These are phyloP conservation scores for Fusarium duplospermum DNA, from an alignment of 2,329 filamentous ascomycete genomes.

Conservation along the genomic window DNA sequence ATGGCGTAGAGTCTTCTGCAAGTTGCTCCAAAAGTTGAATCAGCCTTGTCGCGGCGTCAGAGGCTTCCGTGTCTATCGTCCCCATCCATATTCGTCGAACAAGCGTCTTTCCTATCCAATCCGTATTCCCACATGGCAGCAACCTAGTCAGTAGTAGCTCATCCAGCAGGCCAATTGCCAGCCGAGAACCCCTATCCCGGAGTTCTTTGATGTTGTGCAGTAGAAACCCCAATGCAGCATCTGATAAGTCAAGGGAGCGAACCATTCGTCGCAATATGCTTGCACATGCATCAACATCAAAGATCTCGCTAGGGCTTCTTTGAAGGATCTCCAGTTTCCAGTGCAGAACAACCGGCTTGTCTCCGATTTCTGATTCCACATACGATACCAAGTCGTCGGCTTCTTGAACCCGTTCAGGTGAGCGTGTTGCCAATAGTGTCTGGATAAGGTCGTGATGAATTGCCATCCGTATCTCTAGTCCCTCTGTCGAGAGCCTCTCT, in stretches of 20 bases:
- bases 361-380: constrained; percentile 72
- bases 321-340: constrained; percentile 76
- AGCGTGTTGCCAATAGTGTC: constrained; percentile 61
- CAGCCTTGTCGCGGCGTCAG: constrained; percentile 37
- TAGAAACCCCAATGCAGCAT: constrained; percentile 73
- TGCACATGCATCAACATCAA: constrained; percentile 61
- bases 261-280: constrained; percentile 72
- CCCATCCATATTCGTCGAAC: constrained; percentile 76
- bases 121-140: constrained; percentile 57
- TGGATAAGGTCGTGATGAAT: constrained; percentile 74
- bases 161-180: constrained; percentile 67
- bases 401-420: constrained; percentile 57
- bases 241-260: constrained; percentile 67
- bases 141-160: constrained; percentile 72
- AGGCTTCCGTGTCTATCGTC: constrained; percentile 57
- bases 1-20: constrained; percentile 53
- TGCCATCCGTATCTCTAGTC: constrained; percentile 72
- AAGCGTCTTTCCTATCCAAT: constrained; percentile 76
- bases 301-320: constrained; percentile 57
- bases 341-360: constrained; percentile 73
- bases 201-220: constrained; percentile 76
- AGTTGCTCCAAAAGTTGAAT: constrained; percentile 50
- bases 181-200: constrained; percentile 62
- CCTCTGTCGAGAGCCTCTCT: constrained; percentile 67
- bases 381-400: constrained; percentile 68